Base-by-base conservation (phyloP, 257 asterid genomes). In the Ligustrum vulgare region DNA sequence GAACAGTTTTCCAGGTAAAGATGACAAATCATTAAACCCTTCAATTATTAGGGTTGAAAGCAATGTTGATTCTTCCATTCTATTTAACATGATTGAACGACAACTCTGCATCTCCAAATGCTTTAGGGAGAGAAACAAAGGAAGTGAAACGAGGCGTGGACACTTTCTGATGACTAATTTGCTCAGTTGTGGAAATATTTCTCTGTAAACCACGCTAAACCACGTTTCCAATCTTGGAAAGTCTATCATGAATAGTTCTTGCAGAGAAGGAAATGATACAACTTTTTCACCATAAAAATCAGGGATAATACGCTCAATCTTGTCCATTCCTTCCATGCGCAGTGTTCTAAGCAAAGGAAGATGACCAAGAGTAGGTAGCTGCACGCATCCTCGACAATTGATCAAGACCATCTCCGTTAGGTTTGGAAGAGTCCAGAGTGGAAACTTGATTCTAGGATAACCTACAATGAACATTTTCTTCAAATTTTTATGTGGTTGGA, bases 71-170 rank as follows among this genome's bases (percentile, higher is more conserved):
- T 45, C 22, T 23, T 77, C 45, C 37, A 64, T 8, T 32, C 62
- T 58, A 2, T 5, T 36, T 0, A 75, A 23, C 1, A 80, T 28
- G 20, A 3, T 5, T 49, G 80, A 45, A 67, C 58, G 41, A 33
- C 80, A 80, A 10, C 32, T 39, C 13, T 47, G 78, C 67, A 79
- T 54, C 63, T 80, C 76, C 69, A 75, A 22, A 35, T 80, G 80
- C 65, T 74, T 36, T 18, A 75, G 37, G 47, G 68, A 47, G 43
- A 67, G 69, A 64, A 75, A 74, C 20, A 20, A 15, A 11, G 80
- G 83, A 35, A 70, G 9, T 1, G 74, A 34, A 20, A 16, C 51
- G 23, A 64, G 77, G 15, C 39, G 49, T 13, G 79, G 80, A 45
- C 80, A 80, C 33, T 75, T 70, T 5, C 22, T 33, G 43, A 70